phyloP scores from a whole-genome alignment of 2,329 filamentous ascomycete species.

The Rhinocladiella mackenziei region DNA sequence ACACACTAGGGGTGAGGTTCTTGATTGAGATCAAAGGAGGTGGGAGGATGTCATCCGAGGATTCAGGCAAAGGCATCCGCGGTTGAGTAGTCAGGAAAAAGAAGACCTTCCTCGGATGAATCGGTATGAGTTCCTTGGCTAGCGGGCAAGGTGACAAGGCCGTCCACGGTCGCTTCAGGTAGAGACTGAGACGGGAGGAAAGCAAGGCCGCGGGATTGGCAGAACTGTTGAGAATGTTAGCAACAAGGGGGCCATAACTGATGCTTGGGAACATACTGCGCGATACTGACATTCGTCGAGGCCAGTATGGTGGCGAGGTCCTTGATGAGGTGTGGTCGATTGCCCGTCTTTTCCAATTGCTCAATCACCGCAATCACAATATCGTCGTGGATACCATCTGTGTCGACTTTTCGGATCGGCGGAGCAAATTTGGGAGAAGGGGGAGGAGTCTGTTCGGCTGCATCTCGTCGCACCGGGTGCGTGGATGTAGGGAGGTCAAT shows the following conservation, averaged over 20 bases:
- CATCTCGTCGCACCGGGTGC: constrained; percentile 34
- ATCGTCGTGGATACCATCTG: constrained; percentile 84
- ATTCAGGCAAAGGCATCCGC: constrained; percentile 74
- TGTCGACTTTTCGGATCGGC: constrained; percentile 59
- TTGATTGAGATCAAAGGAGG: constrained; percentile 51
- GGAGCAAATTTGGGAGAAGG: constrained; percentile 59
- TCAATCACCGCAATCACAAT: constrained; percentile 88
- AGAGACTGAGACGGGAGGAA: constrained; percentile 83
- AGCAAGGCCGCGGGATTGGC: constrained; percentile 94
- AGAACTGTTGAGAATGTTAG: constrained; percentile 59
- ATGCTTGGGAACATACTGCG: constrained; percentile 66
- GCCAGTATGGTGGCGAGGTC: constrained; percentile 80
- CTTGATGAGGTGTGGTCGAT: constrained; percentile 90
- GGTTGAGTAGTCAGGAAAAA: constrained; percentile 91
- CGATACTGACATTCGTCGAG: constrained; percentile 72
- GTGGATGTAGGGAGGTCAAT: constrained; percentile 31
- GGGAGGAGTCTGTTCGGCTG: constrained; percentile 67
- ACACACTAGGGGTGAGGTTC: constrained; percentile 80
- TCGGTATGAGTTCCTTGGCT: constrained; percentile 85
- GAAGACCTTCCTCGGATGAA: constrained; percentile 91
- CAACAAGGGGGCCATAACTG: constrained; percentile 7
- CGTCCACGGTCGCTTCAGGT: constrained; percentile 83
- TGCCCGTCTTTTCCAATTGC: constrained; percentile 83
- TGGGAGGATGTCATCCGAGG: constrained; percentile 50
- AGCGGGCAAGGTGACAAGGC: constrained; percentile 76